Evolutionary conservation across 495 filamentous ascomycete genomes (phyloP), one percentile per base, ranked within the genome.

Genomic region (Beverwykella pulmonaria): DNA sequence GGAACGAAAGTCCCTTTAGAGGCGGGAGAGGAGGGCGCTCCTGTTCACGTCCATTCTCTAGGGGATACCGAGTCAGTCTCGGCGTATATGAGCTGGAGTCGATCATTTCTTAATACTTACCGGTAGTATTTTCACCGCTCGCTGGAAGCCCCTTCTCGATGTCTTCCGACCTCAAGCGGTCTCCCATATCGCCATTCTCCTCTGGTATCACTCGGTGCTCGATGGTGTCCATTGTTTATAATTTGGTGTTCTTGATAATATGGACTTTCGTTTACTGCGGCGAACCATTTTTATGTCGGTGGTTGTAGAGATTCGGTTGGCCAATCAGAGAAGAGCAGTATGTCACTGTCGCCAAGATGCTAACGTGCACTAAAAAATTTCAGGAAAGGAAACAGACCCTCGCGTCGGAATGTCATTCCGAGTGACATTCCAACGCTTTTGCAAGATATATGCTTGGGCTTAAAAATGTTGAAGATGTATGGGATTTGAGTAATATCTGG

Each of bases 1-100:
- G 82, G 60, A 83, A 83, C 7, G 84, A 86, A 17, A 94, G 82
- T 48, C 82, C 77, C 64, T 82, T 77, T 62, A 87, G 83, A 9
- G 82, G 74, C 5, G 69, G 68, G 15, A 74, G 53, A 9, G 39
- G 39, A n/a, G n/a, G 30, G 4, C n/a, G 30, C 36, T 58, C 14
- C 39, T 26, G 14, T 46, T 34, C n/a, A 63, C 1, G n/a, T 15
- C n/a, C 30, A 29, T 25, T 5, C 46, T 5, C 8, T n/a, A 36
- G n/a, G n/a, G n/a, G 2, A n/a, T 10, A 46, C 8, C 9, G 26
- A 32, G 41, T 20, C n/a, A 29, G 9, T 8, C 34, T 48, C 19
- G 14, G 3, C 39, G 15, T 9, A 15, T 53, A 22, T 26, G 17
- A n/a, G 39, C 47, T 34, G 14, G n/a, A n/a, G 5, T 23, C 5